A percentile compares a stretch with the other conserved stretches of the same genome.
These are phyloP conservation scores for Pythium dissotocum DNA, from an alignment of 352 stramenopile species.

Conservation along the genomic window DNA sequence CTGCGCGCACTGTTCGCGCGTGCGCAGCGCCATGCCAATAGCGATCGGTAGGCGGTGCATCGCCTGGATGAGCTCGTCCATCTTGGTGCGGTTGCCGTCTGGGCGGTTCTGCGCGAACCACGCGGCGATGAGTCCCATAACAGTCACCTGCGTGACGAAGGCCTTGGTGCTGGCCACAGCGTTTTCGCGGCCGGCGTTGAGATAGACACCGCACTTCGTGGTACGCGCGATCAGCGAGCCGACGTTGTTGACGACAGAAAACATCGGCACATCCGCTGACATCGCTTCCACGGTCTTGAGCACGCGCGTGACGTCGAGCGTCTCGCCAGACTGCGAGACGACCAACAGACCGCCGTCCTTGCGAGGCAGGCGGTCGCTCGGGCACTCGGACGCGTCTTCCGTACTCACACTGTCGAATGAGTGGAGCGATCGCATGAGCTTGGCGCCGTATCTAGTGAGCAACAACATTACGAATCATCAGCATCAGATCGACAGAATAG, in stretches of 20 bases:
- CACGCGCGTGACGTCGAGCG: slow-evolving; percentile 95
- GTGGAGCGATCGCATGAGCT: slow-evolving; percentile 97
- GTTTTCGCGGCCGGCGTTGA: slow-evolving; percentile 98
- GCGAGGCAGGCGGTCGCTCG: slow-evolving; percentile 88
- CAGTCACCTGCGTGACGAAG: slow-evolving; percentile 97
- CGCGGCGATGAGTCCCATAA: slow-evolving; percentile 88
- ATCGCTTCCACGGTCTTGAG: slow-evolving; percentile 88
- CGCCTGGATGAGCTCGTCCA: slow-evolving; percentile 91
- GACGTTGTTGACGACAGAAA: slow-evolving; percentile 98
- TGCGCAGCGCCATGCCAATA: slow-evolving; percentile 97
- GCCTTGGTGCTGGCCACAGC: slow-evolving; percentile 98
- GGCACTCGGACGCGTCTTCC: slow-evolving; percentile 91
- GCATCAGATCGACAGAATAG: background rate
- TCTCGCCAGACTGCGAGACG: slow-evolving; percentile 98
- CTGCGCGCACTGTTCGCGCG: slow-evolving; percentile 88
- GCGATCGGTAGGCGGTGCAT: slow-evolving; percentile 97
- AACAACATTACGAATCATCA: background rate
- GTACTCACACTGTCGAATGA: slow-evolving; percentile 92
- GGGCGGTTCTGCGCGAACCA: slow-evolving; percentile 92
- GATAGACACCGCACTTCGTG: slow-evolving; percentile 95
- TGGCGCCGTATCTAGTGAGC: slow-evolving; percentile 71
- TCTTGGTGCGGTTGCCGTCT: slow-evolving; percentile 84
- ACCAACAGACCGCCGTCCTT: slow-evolving; percentile 92
- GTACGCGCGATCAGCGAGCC: slow-evolving; percentile 96
- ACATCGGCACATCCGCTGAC: slow-evolving; percentile 66